These are phyloP conservation scores for Cladosporium sp. DNA, from an alignment of 2,329 filamentous ascomycete genomes.

Conservation along the genomic window DNA sequence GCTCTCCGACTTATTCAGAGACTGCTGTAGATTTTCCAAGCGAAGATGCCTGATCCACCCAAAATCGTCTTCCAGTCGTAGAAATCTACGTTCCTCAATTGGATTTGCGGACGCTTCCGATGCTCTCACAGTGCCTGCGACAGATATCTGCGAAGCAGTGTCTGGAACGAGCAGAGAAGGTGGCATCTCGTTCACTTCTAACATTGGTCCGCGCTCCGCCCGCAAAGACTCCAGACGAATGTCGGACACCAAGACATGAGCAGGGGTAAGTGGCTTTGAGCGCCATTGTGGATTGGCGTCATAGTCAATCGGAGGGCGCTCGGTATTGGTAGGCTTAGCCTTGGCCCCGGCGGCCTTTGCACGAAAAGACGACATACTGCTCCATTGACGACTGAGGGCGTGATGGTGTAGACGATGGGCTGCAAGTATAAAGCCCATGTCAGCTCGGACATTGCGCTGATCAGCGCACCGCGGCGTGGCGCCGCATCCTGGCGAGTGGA, in stretches of 20 bases:
- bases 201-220: conserved; percentile 31
- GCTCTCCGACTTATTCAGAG: conserved; percentile 24
- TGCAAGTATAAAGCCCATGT: neutral
- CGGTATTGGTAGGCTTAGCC: neutral
- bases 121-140: conserved; percentile 19
- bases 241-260: conserved; percentile 38
- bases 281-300: conserved; percentile 35
- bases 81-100: conserved; percentile 35
- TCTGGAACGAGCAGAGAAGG: conserved; percentile 34
- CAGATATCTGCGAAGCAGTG: conserved; percentile 19
- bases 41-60: conserved; percentile 41
- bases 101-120: conserved; percentile 27
- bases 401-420: neutral
- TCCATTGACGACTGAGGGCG: too few species aligned
- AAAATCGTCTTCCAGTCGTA: conserved; percentile 35
- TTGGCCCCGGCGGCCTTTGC: neutral
- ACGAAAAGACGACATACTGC: too few species aligned
- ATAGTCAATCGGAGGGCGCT: conserved; percentile 24
- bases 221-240: conserved; percentile 16
- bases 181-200: conserved; percentile 37
- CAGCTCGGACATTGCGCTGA: conserved; percentile 6
- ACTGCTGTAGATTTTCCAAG: conserved; percentile 16
- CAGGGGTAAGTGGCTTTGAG: conserved; percentile 36
- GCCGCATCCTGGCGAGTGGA: neutral
- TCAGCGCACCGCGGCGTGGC: neutral